Evolutionary conservation across 164 flowering plant genomes (phyloP), one percentile per base, ranked within the genome.

Genomic region (Annona squamosa): DNA sequence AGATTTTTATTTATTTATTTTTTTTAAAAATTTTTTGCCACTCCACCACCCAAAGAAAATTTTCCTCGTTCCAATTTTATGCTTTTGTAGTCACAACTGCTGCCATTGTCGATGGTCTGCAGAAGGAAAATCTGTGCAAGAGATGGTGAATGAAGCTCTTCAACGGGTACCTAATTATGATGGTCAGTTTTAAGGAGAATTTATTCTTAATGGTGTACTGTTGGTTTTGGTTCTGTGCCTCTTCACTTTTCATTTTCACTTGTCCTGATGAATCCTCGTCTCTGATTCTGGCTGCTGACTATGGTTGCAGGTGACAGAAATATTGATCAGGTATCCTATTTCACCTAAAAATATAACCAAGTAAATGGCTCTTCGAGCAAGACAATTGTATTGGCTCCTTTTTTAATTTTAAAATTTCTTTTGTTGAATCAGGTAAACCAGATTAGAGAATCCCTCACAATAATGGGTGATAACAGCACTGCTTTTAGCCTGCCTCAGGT

Each of bases 401-500:
- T 52, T 52, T 72, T 18, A 26, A 26, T 26, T 26, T 26, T 26
- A 26, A 26, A 26, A 26, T 18, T 64, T 61, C 61, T 63, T 75
- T 69, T 26, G 71, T 72, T 74, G 63, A 68, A 67, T 77, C 91
- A 95, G 99, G 91, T 96, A 69, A 96, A 96, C 78, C 99, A 89
- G 85, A 96, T 96, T 71, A 89, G 99, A 17, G 97, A 96, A 26
- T 96, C 98, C 47, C 78, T 96, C 78, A 97, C 97, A 70, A 78
- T 90, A 19, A 96, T 96, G 99, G 99, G 99, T 76, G 91, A 91
- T 73, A 96, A 92, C 79, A 96, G 97, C 81, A 96, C 99, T 3
- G 98, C 99, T 47, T 96, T 96, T 77, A 93, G 99, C 86, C 84
- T 96, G 75, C 99, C 99, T 19, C 99, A 93, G 84, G 99, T 96